Evolutionary conservation across 2,329 filamentous ascomycete genomes (phyloP).

Genomic region (Colletotrichum sp.): DNA sequence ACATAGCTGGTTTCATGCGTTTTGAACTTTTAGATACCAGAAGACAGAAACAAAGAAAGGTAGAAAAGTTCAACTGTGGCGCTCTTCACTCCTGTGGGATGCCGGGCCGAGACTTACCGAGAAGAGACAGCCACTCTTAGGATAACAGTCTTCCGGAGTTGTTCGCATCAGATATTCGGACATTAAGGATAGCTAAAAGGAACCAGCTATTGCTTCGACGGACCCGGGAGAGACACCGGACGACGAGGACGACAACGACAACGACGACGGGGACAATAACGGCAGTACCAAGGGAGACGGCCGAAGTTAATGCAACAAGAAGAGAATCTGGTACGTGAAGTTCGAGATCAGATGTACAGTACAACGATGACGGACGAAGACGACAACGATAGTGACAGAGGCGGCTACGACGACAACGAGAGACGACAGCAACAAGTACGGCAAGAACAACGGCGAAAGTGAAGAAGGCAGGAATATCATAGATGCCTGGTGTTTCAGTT

Average conservation of each 20-base stretch:
- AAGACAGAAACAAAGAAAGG: neutral
- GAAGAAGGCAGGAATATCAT: accelerated
- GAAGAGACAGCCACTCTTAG: neutral
- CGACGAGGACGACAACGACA: neutral
- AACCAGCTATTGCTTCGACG: neutral
- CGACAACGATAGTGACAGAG: neutral
- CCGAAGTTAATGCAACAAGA: neutral
- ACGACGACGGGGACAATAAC: neutral
- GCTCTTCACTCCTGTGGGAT: neutral
- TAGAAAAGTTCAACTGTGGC: neutral
- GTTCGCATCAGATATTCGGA: neutral
- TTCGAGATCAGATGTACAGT: neutral
- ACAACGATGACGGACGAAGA: neutral
- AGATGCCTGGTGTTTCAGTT: neutral
- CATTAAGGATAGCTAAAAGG: neutral
- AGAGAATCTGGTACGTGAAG: neutral
- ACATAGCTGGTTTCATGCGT: neutral
- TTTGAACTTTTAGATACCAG: neutral
- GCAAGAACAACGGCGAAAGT: neutral
- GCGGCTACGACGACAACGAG: neutral
- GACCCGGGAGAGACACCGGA: neutral
- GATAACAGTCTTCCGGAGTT: neutral
- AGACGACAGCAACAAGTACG: neutral
- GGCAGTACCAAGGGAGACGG: neutral
- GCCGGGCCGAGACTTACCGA: neutral